These are phyloP conservation scores for Xylariaceae sp. DNA, from an alignment of 2,329 filamentous ascomycete genomes.

Conservation along the genomic window DNA sequence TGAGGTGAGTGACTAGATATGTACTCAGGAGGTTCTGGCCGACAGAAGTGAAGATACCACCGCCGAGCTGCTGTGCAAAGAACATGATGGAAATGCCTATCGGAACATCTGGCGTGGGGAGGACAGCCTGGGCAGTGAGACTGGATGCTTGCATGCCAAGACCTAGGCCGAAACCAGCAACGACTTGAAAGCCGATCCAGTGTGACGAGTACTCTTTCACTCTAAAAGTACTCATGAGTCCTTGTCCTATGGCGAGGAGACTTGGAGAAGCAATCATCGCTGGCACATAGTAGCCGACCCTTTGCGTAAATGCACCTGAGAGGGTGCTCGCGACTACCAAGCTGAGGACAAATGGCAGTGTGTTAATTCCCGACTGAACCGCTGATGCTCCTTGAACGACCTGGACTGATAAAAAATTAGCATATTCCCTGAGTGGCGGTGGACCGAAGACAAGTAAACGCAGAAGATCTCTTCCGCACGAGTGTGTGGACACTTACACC, in stretches of 20 bases:
- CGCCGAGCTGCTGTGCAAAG: constrained; percentile 44
- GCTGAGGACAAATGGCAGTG: constrained; percentile 51
- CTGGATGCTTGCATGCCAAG: constrained; percentile 53
- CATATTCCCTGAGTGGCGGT: not conserved
- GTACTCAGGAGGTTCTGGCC: constrained; percentile 39
- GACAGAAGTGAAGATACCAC: constrained; percentile 42
- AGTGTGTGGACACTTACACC: constrained; percentile 37
- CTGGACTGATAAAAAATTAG: constrained; percentile 39
- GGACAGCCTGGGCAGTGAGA: constrained; percentile 46
- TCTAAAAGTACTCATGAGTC: constrained; percentile 53
- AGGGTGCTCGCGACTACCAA: constrained; percentile 48
- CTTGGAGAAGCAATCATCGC: constrained; percentile 49
- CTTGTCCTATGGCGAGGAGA: constrained; percentile 48
- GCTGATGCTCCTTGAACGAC: constrained; percentile 49
- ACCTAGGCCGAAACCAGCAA: constrained; percentile 55
- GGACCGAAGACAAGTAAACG: not conserved
- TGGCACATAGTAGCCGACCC: constrained; percentile 56
- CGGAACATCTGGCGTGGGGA: constrained; percentile 40
- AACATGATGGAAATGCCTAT: constrained; percentile 42
- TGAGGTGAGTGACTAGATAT: constrained; percentile 31
- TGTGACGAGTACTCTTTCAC: constrained; percentile 42
- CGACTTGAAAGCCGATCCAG: constrained; percentile 57
- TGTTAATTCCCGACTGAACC: constrained; percentile 52
- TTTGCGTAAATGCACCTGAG: constrained; percentile 45
- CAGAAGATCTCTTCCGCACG: not conserved